Percentiles rank a stretch among this genome's conserved stretches.
These are phyloP conservation scores for Boletus subcaerulescens DNA, from an alignment of 768 basidiomycete species.

Conservation along the genomic window DNA sequence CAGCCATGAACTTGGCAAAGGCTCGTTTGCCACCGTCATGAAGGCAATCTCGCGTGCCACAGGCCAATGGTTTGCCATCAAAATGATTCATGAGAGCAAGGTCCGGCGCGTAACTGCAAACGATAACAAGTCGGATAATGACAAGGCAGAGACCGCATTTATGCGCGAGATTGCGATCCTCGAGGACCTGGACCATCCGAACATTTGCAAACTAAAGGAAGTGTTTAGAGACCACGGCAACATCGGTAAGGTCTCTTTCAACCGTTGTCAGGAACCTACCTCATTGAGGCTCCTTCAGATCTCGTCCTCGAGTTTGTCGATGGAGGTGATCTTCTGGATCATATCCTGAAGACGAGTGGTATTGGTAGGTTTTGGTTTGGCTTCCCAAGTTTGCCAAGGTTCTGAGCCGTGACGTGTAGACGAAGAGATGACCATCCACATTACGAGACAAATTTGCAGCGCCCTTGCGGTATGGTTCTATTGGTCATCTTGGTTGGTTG, in stretches of 20 bases:
- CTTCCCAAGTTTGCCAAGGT: not conserved
- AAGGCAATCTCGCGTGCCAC: constrained; percentile 72
- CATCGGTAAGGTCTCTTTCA: constrained; percentile 46
- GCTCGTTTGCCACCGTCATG: constrained; percentile 88
- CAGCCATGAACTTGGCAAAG: constrained; percentile 74
- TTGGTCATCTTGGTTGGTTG: not conserved
- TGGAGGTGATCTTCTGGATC: constrained; percentile 87
- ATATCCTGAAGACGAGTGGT: constrained; percentile 60
- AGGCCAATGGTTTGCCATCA: constrained; percentile 80
- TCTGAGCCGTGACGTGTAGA: constrained; percentile 28
- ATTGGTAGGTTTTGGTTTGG: constrained; percentile 46
- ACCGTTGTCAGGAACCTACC: constrained; percentile 6
- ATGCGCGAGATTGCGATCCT: constrained; percentile 78
- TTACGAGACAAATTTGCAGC: constrained; percentile 82
- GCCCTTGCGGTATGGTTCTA: constrained; percentile 58
- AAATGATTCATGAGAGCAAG: constrained; percentile 68
- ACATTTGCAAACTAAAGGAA: constrained; percentile 79
- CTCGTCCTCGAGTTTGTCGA: constrained; percentile 82
- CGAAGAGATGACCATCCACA: constrained; percentile 58
- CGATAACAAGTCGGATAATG: constrained; percentile 28
- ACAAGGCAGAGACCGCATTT: constrained; percentile 40
- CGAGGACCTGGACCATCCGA: constrained; percentile 70
- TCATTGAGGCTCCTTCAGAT: constrained; percentile 43
- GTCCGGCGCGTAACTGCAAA: constrained; percentile 38
- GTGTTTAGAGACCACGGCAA: constrained; percentile 65